Conservation (phyloP, 768 basidiomycete genomes). For the Exidia glandulosa region DNA sequence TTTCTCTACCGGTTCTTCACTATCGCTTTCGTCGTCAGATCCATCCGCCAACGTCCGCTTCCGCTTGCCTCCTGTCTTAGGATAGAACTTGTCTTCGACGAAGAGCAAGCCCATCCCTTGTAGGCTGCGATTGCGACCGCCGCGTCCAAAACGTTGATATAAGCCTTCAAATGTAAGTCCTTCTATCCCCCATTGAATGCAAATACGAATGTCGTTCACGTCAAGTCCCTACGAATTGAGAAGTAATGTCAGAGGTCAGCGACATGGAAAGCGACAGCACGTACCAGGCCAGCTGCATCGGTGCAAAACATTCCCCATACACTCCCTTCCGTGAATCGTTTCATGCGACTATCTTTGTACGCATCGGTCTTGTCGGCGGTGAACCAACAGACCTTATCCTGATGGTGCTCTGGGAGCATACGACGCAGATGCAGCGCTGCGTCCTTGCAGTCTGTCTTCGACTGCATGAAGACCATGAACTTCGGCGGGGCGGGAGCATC, state of each 20-base stretch:
- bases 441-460: slow-evolving; percentile 10
- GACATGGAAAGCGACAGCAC: background rate
- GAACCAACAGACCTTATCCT: slow-evolving; percentile 14
- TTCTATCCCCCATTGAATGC: slow-evolving; percentile 23
- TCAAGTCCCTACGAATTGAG: slow-evolving; percentile 23
- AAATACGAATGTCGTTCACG: slow-evolving; percentile 20
- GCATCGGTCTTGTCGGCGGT: slow-evolving; percentile 17
- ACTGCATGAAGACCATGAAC: slow-evolving; percentile 21
- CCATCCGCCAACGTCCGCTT: no score
- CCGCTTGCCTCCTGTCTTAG: no score
- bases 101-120: slow-evolving; percentile 8
- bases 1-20: no score
- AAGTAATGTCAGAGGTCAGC: background rate
- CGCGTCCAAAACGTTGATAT: slow-evolving; percentile 26
- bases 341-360: slow-evolving; percentile 4
- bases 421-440: slow-evolving; percentile 8
- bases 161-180: slow-evolving; percentile 15
- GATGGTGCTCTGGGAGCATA: background rate
- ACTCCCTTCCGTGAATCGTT: slow-evolving; percentile 7
- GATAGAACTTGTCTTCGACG: slow-evolving; percentile 9
- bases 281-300: slow-evolving; percentile 27
- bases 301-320: slow-evolving; percentile 19
- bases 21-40: no score
- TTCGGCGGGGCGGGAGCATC: slow-evolving; percentile 5
- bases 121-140: slow-evolving; percentile 8